phyloP scores from a whole-genome alignment of 768 basidiomycete species.

The Cantharellus anzutake region DNA sequence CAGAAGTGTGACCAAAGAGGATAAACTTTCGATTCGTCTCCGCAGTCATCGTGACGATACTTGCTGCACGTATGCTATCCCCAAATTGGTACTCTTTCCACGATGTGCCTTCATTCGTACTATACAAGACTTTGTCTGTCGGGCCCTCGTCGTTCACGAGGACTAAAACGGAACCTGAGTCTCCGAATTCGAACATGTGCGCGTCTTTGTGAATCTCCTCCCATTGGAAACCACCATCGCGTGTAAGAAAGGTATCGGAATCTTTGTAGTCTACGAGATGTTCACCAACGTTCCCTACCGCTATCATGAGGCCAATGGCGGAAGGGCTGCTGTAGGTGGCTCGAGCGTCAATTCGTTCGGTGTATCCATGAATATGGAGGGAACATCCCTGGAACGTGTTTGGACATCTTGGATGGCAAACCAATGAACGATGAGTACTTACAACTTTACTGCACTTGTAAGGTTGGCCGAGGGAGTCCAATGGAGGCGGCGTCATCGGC shows the following conservation, averaged over 20 bases:
- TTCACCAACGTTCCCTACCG: constrained; percentile 90
- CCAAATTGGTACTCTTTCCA: constrained; percentile 84
- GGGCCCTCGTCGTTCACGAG: constrained; percentile 92
- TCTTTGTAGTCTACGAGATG: constrained; percentile 60
- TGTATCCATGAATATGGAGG: constrained; percentile 89
- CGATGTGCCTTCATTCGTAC: constrained; percentile 67
- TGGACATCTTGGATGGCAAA: not conserved
- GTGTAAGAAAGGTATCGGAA: constrained; percentile 88
- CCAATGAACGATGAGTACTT: constrained; percentile 9
- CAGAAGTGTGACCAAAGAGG: constrained; percentile 42
- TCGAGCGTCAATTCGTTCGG: constrained; percentile 73
- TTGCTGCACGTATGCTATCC: constrained; percentile 39
- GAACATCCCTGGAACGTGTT: constrained; percentile 46
- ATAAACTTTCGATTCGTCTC: constrained; percentile 89
- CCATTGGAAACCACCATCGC: constrained; percentile 96
- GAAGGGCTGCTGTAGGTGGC: constrained; percentile 90
- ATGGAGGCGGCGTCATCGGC: constrained; percentile 47
- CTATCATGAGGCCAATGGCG: constrained; percentile 84
- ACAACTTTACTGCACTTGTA: constrained; percentile 62
- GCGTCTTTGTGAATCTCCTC: constrained; percentile 97
- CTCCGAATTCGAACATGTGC: constrained; percentile 94
- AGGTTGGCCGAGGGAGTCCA: constrained; percentile 51
- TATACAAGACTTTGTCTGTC: constrained; percentile 76
- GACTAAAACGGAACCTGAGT: constrained; percentile 84
- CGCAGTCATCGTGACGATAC: constrained; percentile 71